Evolutionary conservation across 192 early-diverging fungal genomes (phyloP).

Genomic region (Fimicolochytrium jonesii): DNA sequence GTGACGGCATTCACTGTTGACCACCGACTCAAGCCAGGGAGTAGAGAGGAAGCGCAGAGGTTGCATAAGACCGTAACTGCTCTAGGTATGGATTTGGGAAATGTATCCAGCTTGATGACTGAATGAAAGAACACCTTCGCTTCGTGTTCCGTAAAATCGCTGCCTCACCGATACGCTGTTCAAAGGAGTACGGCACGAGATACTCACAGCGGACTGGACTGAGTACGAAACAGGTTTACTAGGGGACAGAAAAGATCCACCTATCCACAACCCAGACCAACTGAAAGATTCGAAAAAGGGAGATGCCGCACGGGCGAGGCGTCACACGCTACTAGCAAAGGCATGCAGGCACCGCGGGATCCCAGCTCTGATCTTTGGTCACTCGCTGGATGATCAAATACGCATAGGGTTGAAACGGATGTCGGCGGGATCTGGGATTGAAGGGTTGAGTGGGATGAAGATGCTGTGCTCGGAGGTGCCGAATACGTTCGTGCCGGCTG

Average conservation of each 20-base stretch:
- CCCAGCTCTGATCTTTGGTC: constrained; percentile 38
- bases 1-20: constrained; percentile 46
- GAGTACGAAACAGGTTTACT: constrained; percentile 33
- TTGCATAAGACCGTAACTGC: constrained; percentile 26
- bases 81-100: constrained; percentile 4
- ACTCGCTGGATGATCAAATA: constrained; percentile 45
- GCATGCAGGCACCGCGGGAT: constrained; percentile 33
- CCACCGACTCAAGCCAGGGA: constrained; percentile 38
- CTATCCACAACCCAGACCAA: neutral
- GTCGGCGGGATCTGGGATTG: constrained; percentile 38
- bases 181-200: constrained; percentile 2
- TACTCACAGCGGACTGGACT: constrained; percentile 9
- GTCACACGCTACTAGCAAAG: constrained; percentile 36
- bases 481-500: constrained; percentile 28
- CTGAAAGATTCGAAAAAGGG: neutral
- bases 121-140: neutral
- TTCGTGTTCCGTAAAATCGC: neutral
- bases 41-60: constrained; percentile 31
- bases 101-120: neutral
- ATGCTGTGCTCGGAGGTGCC: constrained; percentile 25
- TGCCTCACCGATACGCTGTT: neutral
- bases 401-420: constrained; percentile 41
- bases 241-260: constrained; percentile 11
- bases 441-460: constrained; percentile 43
- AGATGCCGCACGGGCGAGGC: constrained; percentile 18